These are phyloP conservation scores for Sicyos baderoa DNA, from an alignment of 306 rosid genomes.

Conservation along the genomic window DNA sequence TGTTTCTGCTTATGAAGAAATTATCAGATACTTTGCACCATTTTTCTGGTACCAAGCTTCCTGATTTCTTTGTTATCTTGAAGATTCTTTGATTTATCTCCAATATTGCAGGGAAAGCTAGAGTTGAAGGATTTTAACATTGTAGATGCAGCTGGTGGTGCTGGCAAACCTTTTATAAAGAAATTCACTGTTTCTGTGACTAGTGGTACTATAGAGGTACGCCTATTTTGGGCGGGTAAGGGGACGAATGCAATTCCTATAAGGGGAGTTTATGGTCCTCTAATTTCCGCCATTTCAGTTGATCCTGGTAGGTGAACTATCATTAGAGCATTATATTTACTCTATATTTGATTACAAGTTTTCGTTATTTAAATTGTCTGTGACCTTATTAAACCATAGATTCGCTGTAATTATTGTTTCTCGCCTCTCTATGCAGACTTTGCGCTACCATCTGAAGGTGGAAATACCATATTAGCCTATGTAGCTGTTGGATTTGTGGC, in stretches of 20 bases:
- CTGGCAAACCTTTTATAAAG: conserved; percentile 12
- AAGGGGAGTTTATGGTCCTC: conserved; percentile 42
- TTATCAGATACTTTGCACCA: not conserved
- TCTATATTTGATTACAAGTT: not conserved
- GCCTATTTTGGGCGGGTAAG: conserved; percentile 41
- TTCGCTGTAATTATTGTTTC: conserved; percentile 1
- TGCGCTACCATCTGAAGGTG: conserved; percentile 19
- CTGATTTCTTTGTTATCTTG: not conserved
- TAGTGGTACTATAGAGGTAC: conserved; percentile 28
- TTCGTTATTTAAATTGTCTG: not conserved
- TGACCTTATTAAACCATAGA: not conserved
- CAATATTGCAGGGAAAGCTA: conserved; percentile 25
- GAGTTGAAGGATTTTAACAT: conserved; percentile 35
- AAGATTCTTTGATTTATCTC: not conserved
- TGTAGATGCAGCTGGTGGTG: conserved; percentile 29
- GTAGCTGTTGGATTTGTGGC: conserved; percentile 28
- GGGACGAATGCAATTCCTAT: conserved; percentile 29
- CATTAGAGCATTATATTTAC: not conserved
- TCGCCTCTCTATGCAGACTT: conserved; percentile 21
- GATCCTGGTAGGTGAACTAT: conserved; percentile 22
- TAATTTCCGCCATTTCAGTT: conserved; percentile 38
- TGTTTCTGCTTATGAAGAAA: not conserved
- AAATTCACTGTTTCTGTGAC: conserved; percentile 14
- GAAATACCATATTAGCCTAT: conserved; percentile 15
- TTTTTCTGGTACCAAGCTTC: not conserved